These are phyloP conservation scores for Schwanniomyces vanrijiae DNA, from an alignment of 805 yeast genomes.

Conservation along the genomic window DNA sequence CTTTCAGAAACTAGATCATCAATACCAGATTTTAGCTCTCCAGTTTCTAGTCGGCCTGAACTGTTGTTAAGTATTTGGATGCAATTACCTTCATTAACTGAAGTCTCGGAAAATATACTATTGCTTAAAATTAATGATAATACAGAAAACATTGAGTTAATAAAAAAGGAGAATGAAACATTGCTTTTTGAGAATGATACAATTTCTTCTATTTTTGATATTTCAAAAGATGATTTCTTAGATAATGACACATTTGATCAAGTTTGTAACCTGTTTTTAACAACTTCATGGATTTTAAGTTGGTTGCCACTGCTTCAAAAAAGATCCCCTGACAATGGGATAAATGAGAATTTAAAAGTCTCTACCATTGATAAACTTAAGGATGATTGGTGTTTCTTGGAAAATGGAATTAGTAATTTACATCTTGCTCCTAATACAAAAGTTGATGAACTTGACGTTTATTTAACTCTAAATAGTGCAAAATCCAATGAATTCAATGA, in stretches of 20 bases:
- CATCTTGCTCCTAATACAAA: constrained; percentile 16
- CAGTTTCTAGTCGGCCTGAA: constrained; percentile 13
- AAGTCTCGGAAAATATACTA: constrained; percentile 15
- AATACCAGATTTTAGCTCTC: constrained; percentile 1
- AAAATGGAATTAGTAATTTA: constrained; percentile 30
- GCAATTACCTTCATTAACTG: constrained; percentile 27
- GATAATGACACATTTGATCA: constrained; percentile 52
- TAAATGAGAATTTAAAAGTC: constrained; percentile 14
- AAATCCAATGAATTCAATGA: constrained; percentile 36
- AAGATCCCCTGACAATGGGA: constrained; percentile 29
- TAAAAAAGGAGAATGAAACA: constrained; percentile 25
- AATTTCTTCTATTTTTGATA: constrained; percentile 20
- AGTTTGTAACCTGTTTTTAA: constrained; percentile 52
- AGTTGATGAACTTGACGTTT: constrained; percentile 23
- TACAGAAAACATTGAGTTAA: constrained; percentile 10
- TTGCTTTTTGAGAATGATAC: constrained; percentile 22
- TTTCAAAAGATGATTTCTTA: constrained; percentile 52
- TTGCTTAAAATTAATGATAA: constrained; percentile 12
- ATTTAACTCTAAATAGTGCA: constrained; percentile 31
- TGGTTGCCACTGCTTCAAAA: constrained; percentile 62
- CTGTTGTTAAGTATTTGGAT: constrained; percentile 36
- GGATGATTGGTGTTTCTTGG: constrained; percentile 42
- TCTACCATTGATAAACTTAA: constrained; percentile 33
- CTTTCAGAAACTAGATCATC: constrained; percentile 19
- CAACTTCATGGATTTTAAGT: constrained; percentile 54